Conservation (phyloP, 1,284 basidiomycete genomes). For the Coniferiporia sulphurascens region DNA sequence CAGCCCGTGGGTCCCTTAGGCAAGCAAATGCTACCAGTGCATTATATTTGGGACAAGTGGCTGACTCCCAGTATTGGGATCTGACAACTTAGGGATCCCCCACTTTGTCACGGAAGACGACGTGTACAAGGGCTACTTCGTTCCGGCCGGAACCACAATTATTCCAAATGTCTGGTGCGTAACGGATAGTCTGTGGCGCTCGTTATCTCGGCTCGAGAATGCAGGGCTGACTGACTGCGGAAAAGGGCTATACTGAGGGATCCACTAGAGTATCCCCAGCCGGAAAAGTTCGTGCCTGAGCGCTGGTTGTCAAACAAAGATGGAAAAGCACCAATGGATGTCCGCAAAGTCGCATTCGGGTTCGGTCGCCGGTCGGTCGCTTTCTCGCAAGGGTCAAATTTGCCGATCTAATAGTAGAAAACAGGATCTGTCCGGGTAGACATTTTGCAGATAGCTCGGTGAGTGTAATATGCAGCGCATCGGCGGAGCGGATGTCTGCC, state of each 20-base stretch:
- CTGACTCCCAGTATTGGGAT: no score
- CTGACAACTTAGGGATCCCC: slow-evolving; percentile 11
- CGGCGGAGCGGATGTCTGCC: neutral
- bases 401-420: no score
- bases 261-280: slow-evolving; percentile 11
- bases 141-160: slow-evolving; percentile 18
- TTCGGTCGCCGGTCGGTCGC: slow-evolving; percentile 14
- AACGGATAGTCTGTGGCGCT: neutral
- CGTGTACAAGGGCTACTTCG: slow-evolving; percentile 17
- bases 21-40: neutral
- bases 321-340: neutral
- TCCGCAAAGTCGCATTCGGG: slow-evolving; percentile 5
- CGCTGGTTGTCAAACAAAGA: neutral
- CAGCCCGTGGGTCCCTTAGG: slow-evolving; percentile 4
- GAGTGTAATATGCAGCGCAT: neutral
- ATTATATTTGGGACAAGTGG: no score
- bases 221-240: no score
- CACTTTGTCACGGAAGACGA: slow-evolving; percentile 25
- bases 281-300: slow-evolving; percentile 17
- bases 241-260: slow-evolving; percentile 12
- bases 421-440: slow-evolving; percentile 12
- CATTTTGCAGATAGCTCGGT: slow-evolving; percentile 4
- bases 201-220: no score
- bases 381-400: no score
- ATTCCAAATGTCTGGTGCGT: slow-evolving; percentile 17